A percentile compares a stretch with the other conserved stretches of the same genome.
These are phyloP conservation scores for Coemansia sp. DNA, from an alignment of 192 early-diverging fungal species.

Conservation along the genomic window DNA sequence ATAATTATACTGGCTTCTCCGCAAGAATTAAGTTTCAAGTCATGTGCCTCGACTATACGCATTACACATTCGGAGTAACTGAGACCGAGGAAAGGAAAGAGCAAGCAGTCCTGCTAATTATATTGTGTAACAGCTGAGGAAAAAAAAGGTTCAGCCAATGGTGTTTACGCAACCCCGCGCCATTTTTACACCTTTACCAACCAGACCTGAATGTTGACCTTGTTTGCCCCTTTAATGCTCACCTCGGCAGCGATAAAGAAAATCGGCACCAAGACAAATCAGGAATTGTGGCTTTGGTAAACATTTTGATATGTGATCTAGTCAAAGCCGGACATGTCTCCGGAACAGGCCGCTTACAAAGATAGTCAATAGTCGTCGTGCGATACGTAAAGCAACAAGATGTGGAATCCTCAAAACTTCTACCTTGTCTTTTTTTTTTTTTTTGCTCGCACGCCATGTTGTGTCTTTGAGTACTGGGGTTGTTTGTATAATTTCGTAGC, in stretches of 20 bases:
- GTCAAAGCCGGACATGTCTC: too few species aligned
- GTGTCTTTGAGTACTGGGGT: background rate
- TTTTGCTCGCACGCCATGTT: background rate
- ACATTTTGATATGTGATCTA: too few species aligned
- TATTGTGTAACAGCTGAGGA: background rate
- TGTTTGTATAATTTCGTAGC: background rate
- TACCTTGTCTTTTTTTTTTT: background rate
- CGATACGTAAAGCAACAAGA: background rate
- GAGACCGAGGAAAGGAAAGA: too few species aligned
- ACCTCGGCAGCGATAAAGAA: too few species aligned
- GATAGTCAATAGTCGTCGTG: background rate
- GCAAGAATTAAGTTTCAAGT: background rate
- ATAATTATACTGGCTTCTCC: background rate
- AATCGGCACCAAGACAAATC: too few species aligned
- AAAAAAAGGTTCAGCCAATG: too few species aligned
- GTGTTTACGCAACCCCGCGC: too few species aligned
- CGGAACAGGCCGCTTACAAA: too few species aligned
- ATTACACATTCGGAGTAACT: background rate
- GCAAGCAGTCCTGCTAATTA: background rate
- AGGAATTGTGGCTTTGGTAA: too few species aligned
- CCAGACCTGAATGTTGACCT: too few species aligned
- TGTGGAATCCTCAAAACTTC: background rate
- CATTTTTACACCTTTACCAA: too few species aligned
- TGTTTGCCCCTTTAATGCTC: too few species aligned
- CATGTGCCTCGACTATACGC: background rate